These are phyloP conservation scores for Exophiala sp. DNA, from an alignment of 2,329 filamentous ascomycete genomes.

Conservation along the genomic window DNA sequence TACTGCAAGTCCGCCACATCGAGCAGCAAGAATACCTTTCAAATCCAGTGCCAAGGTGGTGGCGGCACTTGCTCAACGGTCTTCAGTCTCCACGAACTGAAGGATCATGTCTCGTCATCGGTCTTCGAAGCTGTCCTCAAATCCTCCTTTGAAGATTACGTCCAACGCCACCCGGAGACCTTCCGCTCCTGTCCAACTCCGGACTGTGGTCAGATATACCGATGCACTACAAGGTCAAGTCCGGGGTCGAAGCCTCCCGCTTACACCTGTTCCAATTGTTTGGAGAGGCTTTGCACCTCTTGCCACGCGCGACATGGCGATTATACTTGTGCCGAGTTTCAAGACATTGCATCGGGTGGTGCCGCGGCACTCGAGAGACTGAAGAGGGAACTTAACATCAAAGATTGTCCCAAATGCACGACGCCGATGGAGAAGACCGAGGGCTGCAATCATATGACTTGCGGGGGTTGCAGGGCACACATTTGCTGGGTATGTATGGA, in stretches of 20 bases:
- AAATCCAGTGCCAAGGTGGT: conserved; percentile 25
- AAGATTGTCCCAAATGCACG: conserved; percentile 12
- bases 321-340: conserved; percentile 29
- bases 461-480: conserved; percentile 22
- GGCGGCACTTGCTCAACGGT: conserved; percentile 23
- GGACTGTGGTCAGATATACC: conserved; percentile 43
- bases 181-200: conserved; percentile 42
- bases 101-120: conserved; percentile 31
- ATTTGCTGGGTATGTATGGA: conserved; percentile 30
- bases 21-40: conserved; percentile 19
- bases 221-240: conserved; percentile 22
- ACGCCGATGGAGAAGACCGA: conserved; percentile 15
- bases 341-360: conserved; percentile 26
- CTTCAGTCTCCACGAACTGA: conserved; percentile 24
- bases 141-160: conserved; percentile 35
- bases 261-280: conserved; percentile 38
- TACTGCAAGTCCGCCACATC: conserved; percentile 26
- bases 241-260: conserved; percentile 8
- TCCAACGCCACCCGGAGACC: conserved; percentile 32
- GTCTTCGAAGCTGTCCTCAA: conserved; percentile 38
- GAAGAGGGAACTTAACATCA: conserved; percentile 15
- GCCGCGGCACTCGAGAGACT: conserved; percentile 11
- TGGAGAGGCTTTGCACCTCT: conserved; percentile 25
- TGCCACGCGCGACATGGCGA: conserved; percentile 27
- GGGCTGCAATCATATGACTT: conserved; percentile 15